Evolutionary conservation across 305 asterid species (phyloP), one percentile per base, ranked within the genome.

Genomic region (Withania somnifera): DNA sequence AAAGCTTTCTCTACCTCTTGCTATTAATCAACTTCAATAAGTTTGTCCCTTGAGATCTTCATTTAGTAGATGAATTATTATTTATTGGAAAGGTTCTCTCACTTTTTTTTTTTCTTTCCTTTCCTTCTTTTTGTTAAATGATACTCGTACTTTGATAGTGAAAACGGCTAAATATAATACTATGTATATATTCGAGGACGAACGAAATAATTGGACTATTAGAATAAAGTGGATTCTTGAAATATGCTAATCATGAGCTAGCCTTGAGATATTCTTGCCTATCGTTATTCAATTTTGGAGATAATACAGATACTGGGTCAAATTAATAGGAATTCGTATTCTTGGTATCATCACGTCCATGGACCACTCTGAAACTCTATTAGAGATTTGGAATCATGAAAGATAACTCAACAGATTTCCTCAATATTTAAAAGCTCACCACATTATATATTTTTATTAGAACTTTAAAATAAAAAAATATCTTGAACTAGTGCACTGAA

Each of bases 241-340:
- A 75, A 75, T 75, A 75, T 75, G 79, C 79, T 26, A 75, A 73
- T 47, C 58, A 73, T 73, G 58, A 47, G 15, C 45, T 64, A 64
- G 45, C 79, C 45, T 14, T 15, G 79, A 50, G 45, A 75, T 75
- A 75, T 75, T 75, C 79, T 75, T 26, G 24, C 61, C 20, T 75
- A 50, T 50, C 79, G 20, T 50, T 75, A 26, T 42, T 17, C 79
- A 47, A 75, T 50, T 71, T 73, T 47, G 5, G 38, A 75, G 42
- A 50, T 26, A 42, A 28, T 15, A 9, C 1, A 47, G 47, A 73
- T 73, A 7, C 10, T 73, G 17, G 10, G 47, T 73, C 42, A 26
- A 73, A 14, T 68, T 68, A 68, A 2, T 20, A 26, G 2, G 6
- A 68, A 38, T 38, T 67, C 4, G 19, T 68, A 71, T 26, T 75